Evolutionary conservation across 2,329 filamentous ascomycete species (phyloP).

Genomic region (Didymella segeticola): DNA sequence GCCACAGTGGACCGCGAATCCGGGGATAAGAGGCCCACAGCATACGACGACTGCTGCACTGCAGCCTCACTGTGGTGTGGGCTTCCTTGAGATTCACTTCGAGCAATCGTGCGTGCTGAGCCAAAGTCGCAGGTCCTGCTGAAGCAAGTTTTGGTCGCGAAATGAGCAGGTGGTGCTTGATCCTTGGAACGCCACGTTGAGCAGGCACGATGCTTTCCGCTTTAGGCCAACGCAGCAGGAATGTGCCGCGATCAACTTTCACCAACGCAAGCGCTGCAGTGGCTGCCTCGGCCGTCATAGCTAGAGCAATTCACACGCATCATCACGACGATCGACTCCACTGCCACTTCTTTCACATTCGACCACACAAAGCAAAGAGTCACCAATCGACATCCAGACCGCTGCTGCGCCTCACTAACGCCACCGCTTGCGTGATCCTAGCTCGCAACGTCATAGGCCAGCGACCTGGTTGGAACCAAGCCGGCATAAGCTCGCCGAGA

Average conservation of each 20-base stretch:
- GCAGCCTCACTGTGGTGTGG: not conserved
- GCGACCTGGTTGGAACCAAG: slow-evolving; percentile 10
- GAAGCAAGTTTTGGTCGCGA: slow-evolving; percentile 1
- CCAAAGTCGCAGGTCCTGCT: too few relatives aligned
- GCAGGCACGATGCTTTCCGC: slow-evolving; percentile 3
- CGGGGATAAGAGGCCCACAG: slow-evolving; percentile 7
- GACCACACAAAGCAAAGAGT: not conserved
- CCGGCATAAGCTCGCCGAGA: slow-evolving; percentile 21
- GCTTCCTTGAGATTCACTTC: not conserved
- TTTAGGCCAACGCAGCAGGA: slow-evolving; percentile 8
- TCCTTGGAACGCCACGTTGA: not conserved
- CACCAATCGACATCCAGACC: slow-evolving; percentile 11
- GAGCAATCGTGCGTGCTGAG: too few relatives aligned
- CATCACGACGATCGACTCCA: slow-evolving; percentile 2
- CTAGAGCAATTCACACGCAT: slow-evolving; percentile 1
- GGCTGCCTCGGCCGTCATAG: not conserved
- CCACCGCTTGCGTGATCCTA: slow-evolving; percentile 7
- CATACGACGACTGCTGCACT: slow-evolving; percentile 1
- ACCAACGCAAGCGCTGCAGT: slow-evolving; percentile 14
- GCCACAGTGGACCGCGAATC: slow-evolving; percentile 3
- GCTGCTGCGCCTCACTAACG: slow-evolving; percentile 9
- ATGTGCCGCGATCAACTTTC: slow-evolving; percentile 1
- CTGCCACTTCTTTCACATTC: slow-evolving; percentile 3
- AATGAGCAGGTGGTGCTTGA: not conserved
- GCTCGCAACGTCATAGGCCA: slow-evolving; percentile 14